Evolutionary conservation across 2,329 filamentous ascomycete genomes (phyloP), one percentile per base, ranked within the genome.

Genomic region (Aspergillus nomiae): DNA sequence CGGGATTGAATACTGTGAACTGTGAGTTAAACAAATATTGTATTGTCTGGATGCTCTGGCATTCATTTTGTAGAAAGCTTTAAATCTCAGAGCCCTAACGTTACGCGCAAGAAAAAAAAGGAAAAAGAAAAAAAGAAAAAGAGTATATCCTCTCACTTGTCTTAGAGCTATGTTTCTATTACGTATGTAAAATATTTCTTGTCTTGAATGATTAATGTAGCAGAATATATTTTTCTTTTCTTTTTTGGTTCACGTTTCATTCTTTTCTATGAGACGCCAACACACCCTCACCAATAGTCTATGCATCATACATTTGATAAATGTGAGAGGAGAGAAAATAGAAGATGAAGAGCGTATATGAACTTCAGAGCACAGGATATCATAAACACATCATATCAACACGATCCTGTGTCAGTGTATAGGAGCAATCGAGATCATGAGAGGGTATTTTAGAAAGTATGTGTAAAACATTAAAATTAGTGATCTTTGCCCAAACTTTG

Each of bases 401-500:
- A 9, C 30, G 24, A 12, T 32, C 19, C 5, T 19, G 56, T 34
- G 38, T 8, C 63, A 46, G 54, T 70, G 64, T 65, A 71, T 70
- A 66, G 58, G 55, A 59, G 50, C 32, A 32, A 12, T 21, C 26
- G 28, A 43, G 28, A n/a, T 4, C 26, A 48, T 41, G 30, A 63
- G 38, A 58, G 26, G n/a, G 56, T 60, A 56, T 56, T 59, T 30
- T 55, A 57, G 57, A 16, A 56, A 59, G 38, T 24, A 56, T 53
- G 21, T 59, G 24, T 59, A 12, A 43, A 24, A 28, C n/a, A 53
- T 41, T 26, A 38, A 24, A 56, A 36, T 71, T 63, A 76, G 30
- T 73, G 70, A 57, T 74, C 78, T 80, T 88, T 91, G 70, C 87
- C 90, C 72, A 95, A 78, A 75, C 89, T 92, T 82, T 95, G 92